phyloP scores from a whole-genome alignment of 2,329 filamentous ascomycete species.

The Aspergillus eucalypticola region DNA sequence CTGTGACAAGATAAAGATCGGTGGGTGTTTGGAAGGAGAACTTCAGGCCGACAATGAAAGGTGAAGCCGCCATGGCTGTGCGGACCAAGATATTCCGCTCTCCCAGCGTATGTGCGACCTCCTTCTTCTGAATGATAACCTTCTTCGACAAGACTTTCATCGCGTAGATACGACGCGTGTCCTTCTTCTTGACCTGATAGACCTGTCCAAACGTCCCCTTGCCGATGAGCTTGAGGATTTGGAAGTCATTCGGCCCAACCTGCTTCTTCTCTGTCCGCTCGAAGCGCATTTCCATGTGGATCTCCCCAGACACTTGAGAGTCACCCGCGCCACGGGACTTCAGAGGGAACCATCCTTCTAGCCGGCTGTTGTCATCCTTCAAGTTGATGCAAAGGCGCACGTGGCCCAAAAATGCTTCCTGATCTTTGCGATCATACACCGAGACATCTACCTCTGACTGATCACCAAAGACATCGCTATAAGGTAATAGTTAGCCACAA shows the following conservation, averaged over 20 bases:
- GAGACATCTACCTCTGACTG: conserved; percentile 90
- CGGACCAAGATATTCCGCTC: conserved; percentile 96
- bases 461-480: conserved; percentile 87
- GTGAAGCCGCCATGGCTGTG: conserved; percentile 91
- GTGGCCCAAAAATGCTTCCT: conserved; percentile 90
- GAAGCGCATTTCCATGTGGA: conserved; percentile 82
- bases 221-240: conserved; percentile 92
- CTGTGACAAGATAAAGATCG: conserved; percentile 95
- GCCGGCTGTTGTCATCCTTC: conserved; percentile 66
- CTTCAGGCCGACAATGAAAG: conserved; percentile 96
- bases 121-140: conserved; percentile 99
- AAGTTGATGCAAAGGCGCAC: conserved; percentile 75
- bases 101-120: conserved; percentile 94
- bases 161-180: conserved; percentile 92
- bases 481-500: conserved; percentile 29
- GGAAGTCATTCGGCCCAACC: conserved; percentile 92
- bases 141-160: conserved; percentile 99
- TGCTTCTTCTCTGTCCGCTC: conserved; percentile 86
- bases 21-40: conserved; percentile 98
- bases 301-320: conserved; percentile 76
- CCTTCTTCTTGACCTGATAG: conserved; percentile 96
- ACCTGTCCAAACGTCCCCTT: conserved; percentile 99
- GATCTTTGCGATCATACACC: conserved; percentile 81
- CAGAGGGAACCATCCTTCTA: conserved; percentile 84
- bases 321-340: conserved; percentile 78